Evolutionary conservation across 345 rosid species (phyloP), one percentile per base, ranked within the genome.

Genomic region (Salix arbutifolia): DNA sequence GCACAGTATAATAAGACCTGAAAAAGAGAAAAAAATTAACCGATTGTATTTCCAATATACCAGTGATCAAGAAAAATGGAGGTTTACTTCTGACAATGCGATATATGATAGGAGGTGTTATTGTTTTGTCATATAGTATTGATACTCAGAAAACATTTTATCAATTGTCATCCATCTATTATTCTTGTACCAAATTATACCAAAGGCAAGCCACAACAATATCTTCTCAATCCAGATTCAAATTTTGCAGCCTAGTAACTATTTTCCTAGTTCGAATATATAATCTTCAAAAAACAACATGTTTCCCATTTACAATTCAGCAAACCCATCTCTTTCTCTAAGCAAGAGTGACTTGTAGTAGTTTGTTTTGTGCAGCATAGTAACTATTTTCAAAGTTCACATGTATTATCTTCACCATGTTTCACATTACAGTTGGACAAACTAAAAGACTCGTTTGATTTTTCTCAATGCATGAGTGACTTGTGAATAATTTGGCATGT

Each of bases 1-100:
- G 87, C 91, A 74, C 85, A 76, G 81, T 96, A 96, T 82, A 96
- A 76, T 78, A 90, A 88, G 71, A 96, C 96, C 98, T 93, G 97
- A 75, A 85, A 78, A 26, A 73, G 44, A 65, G 64, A 44, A 48
- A 26, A 19, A 62, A 1, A 28, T 61, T 68, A 56, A 48, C 33
- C 35, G 67, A 64, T 56, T 6, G 26, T 52, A 79, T 42, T 67
- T 67, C 50, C 81, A 56, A 16, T 31, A 58, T 35, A 18, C 14
- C 60, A 31, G 17, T 14, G 26, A 65, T 44, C 9, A 30, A 28
- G 17, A 70, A 26, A 17, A 21, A 66, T 72, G 48, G 26, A 65
- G 53, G 13, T 52, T 53, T 37, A 56, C 58, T 28, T 26, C 11
- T 38, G 38, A 17, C 18, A 30, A 65, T 16, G 18, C 8, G 25